Evolutionary conservation across 2,329 filamentous ascomycete species (phyloP), one percentile per base, ranked within the genome.

Genomic region (Colletotrichum plurivorum): DNA sequence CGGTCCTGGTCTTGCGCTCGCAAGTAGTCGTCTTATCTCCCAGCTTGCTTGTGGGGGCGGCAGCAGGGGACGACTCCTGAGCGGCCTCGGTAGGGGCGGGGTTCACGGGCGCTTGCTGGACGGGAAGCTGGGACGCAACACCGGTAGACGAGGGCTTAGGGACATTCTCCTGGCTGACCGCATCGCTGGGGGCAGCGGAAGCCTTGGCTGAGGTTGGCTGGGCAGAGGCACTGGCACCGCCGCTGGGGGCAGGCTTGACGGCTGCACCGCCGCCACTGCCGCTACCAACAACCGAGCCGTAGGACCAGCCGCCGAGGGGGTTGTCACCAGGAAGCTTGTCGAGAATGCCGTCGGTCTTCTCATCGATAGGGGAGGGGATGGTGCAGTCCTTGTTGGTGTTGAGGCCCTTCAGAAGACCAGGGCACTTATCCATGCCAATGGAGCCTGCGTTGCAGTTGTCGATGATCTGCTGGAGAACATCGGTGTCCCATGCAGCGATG

Each of bases 401-500:
- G 53, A 87, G 73, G 49, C 87, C 86, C 61, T 84, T 83, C 64
- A 83, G 83, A 67, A 92, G 84, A 51, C 85, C 84, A 5, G 86
- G 84, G 81, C 91, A 94, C 71, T 86, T 83, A 71, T 91, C 87
- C 82, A 93, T 90, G 57, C 88, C 88, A 7, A 76, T 72, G 66
- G 85, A 85, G 56, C 88, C 86, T 53, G 86, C 87, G 73, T 90
- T 83, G 82, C 93, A 94, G 58, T 83, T 87, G 76, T 92, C 84
- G 73, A 93, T 89, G 72, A 92, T 91, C 70, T 87, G 83, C 78
- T 92, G 89, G 57, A 93, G 88, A 53, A 86, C 84, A 31, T 82
- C 78, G 70, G 87, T 84, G 73, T 94, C 89, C 93, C 93, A 94
- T 16, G 88, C 92, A 71, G 92, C 89, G 72, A 92, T 79, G 81